Conservation (phyloP, 2,329 filamentous ascomycete species). For the Beauveria pseudobassiana region DNA sequence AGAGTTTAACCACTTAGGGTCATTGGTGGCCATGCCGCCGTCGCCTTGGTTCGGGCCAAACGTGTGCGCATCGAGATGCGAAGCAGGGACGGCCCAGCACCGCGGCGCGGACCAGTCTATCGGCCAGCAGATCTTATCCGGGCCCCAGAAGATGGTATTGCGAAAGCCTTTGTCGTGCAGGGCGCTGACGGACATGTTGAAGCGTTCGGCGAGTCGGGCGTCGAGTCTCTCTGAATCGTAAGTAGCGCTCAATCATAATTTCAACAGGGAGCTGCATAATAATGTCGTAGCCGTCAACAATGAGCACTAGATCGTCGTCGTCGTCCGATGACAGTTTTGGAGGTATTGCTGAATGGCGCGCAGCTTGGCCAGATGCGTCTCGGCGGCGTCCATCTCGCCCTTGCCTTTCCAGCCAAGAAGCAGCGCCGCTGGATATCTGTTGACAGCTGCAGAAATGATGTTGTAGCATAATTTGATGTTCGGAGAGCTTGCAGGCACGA, state of each 20-base stretch:
- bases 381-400: slow-evolving; percentile 26
- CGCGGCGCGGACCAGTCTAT: slow-evolving; percentile 26
- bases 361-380: slow-evolving; percentile 33
- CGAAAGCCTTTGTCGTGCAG: slow-evolving; percentile 23
- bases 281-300: slow-evolving; percentile 57
- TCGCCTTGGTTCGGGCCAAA: slow-evolving; percentile 30
- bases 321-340: slow-evolving; percentile 20
- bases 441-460: slow-evolving; percentile 29
- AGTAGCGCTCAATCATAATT: slow-evolving; percentile 55
- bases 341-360: slow-evolving; percentile 29
- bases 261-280: slow-evolving; percentile 60
- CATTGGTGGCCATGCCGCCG: slow-evolving; percentile 23
- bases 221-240: slow-evolving; percentile 43
- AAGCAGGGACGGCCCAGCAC: slow-evolving; percentile 33
- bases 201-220: slow-evolving; percentile 39
- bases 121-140: slow-evolving; percentile 39
- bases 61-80: slow-evolving; percentile 22
- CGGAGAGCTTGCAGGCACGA: slow-evolving; percentile 30
- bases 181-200: slow-evolving; percentile 32
- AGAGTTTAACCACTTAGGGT: slow-evolving; percentile 37
- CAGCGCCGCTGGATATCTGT: slow-evolving; percentile 29
- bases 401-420: slow-evolving; percentile 32
- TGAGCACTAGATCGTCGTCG: slow-evolving; percentile 53
- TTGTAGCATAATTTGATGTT: slow-evolving; percentile 32
- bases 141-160: slow-evolving; percentile 35